Base-by-base conservation (phyloP, 1,284 basidiomycete species). In the Ustilago hordei region DNA sequence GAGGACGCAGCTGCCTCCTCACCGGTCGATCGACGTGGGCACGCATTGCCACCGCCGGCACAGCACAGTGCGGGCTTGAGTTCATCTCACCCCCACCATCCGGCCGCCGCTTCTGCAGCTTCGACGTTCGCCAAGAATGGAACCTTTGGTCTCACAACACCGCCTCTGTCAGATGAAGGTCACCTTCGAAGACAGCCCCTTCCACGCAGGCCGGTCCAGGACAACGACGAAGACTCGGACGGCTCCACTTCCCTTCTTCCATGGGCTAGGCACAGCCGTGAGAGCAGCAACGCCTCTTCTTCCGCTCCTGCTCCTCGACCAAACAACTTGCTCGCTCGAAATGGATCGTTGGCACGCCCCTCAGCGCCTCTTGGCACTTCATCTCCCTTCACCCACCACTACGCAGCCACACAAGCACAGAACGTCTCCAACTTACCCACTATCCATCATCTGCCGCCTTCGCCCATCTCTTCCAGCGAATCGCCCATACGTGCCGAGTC, bases 101-200 rank as follows among this genome's bases (percentile, higher is more conserved):
- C 62, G 12, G 31, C 35, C 12, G 41, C 53, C 12, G 31, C 61
- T 4, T 43, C 55, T n/a, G 60, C 64, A 38, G 70, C 54, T 36
- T 55, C 59, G 32, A 45, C 60, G 3, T 41, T 60, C 39, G 65
- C 62, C 39, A 69, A 69, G 38, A 32, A 54, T 52, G 61, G 69
- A 38, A 54, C 64, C 8, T 69, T 80, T 41, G 81, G 79, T 23
- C 67, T 83, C 56, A 75, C 73, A 9, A 83, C 81, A 13, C 81
- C 81, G 45, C 81, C 81, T 28, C 75, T 78, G 31, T 83, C 81
- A 28, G 81, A 83, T 68, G 81, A 83, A 55, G 80, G 66, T 53
- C 81, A 81, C 54, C 70, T 80, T 2, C 74, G 79, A 48, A 75
- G 68, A 54, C 54, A 68, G 38, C 43, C 60, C 7, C 39, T 39